These are phyloP conservation scores for Colletotrichum navitas DNA, from an alignment of 2,329 filamentous ascomycete species.

Conservation along the genomic window DNA sequence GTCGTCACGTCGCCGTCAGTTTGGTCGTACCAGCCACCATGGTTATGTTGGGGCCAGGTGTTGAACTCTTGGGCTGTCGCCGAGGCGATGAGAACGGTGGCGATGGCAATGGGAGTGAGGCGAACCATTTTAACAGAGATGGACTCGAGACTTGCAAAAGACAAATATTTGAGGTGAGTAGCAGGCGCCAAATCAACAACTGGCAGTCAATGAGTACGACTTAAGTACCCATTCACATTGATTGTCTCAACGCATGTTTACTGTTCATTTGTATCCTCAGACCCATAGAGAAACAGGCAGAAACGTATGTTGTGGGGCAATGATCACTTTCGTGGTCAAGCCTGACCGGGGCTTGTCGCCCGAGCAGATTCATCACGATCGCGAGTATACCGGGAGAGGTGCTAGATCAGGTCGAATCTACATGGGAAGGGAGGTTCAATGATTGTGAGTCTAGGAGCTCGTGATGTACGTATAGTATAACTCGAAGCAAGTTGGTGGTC, in stretches of 20 bases:
- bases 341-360: slow-evolving; percentile 1
- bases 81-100: slow-evolving; percentile 7
- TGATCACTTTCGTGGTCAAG: neutral
- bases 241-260: neutral
- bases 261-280: too few species aligned
- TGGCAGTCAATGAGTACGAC: neutral
- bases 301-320: neutral
- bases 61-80: slow-evolving; percentile 20
- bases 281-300: slow-evolving; percentile 1
- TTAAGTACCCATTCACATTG: neutral
- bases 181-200: neutral
- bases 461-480: neutral
- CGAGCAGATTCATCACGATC: neutral
- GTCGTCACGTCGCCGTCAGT: slow-evolving; percentile 3
- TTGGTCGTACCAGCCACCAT: slow-evolving; percentile 4
- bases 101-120: slow-evolving; percentile 2
- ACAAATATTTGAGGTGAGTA: neutral
- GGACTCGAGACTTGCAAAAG: neutral
- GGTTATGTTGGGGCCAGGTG: slow-evolving; percentile 4
- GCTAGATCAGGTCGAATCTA: neutral
- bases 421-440: too few species aligned
- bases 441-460: neutral
- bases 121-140: slow-evolving; percentile 9
- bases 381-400: neutral
- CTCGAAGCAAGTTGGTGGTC: neutral